Conservation (phyloP, 2,329 filamentous ascomycete genomes). For the Clonostachys byssicola region DNA sequence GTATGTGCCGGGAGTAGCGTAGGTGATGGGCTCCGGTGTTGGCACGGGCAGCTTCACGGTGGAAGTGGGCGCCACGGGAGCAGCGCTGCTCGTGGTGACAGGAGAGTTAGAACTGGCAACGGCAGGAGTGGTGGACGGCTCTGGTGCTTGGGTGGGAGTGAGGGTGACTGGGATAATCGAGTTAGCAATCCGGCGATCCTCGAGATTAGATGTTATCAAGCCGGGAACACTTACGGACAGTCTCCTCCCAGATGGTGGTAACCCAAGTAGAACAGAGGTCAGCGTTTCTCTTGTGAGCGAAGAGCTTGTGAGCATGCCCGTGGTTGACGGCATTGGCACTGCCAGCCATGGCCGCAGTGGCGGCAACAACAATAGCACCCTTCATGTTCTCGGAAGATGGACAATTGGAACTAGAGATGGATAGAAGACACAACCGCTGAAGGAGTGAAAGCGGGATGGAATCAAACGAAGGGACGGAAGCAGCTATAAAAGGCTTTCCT, state of each 20-base stretch:
- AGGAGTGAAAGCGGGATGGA: slow-evolving; percentile 74
- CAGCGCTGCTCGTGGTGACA: slow-evolving; percentile 16
- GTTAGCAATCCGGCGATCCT: too few relatives aligned
- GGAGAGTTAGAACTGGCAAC: slow-evolving; percentile 8
- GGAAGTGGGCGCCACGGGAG: slow-evolving; percentile 7
- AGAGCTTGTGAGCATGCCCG: slow-evolving; percentile 58
- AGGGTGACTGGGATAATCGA: slow-evolving; percentile 25
- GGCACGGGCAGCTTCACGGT: slow-evolving; percentile 43
- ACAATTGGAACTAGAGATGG: slow-evolving; percentile 5
- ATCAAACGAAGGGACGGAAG: slow-evolving; percentile 47
- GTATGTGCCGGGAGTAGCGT: slow-evolving; percentile 67
- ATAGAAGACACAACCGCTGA: slow-evolving; percentile 75
- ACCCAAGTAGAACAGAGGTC: slow-evolving; percentile 37
- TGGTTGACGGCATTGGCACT: slow-evolving; percentile 51
- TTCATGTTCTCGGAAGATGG: slow-evolving; percentile 55
- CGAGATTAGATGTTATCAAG: too few relatives aligned
- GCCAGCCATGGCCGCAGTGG: slow-evolving; percentile 55
- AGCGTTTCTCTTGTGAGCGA: slow-evolving; percentile 40
- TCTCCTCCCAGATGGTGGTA: slow-evolving; percentile 63
- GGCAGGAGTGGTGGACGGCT: slow-evolving; percentile 12
- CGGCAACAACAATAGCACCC: slow-evolving; percentile 62
- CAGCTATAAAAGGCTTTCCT: slow-evolving; percentile 36
- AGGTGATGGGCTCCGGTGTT: slow-evolving; percentile 47
- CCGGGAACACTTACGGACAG: slow-evolving; percentile 48
- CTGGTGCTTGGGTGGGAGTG: slow-evolving; percentile 18